These are phyloP conservation scores for Xylaria sp. DNA, from an alignment of 2,329 filamentous ascomycete genomes.

Conservation along the genomic window DNA sequence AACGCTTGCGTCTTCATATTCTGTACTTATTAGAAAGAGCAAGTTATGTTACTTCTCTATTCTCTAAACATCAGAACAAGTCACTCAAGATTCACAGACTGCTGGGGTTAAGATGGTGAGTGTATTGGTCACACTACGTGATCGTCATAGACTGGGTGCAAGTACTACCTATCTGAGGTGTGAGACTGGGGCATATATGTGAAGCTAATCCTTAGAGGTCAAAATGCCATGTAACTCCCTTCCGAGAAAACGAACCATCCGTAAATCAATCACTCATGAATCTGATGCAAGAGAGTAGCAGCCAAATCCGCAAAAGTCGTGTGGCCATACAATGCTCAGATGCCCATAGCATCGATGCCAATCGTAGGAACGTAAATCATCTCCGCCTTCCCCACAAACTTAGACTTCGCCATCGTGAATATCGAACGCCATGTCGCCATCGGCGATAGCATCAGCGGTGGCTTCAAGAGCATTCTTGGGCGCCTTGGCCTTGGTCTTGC, in stretches of 20 bases:
- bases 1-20: background rate
- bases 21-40: background rate
- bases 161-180: slow-evolving; percentile 7
- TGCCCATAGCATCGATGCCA: background rate
- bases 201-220: background rate
- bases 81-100: background rate
- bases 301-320: background rate
- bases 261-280: background rate
- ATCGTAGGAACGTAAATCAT: background rate
- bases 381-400: background rate
- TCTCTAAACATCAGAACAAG: background rate
- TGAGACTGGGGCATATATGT: background rate
- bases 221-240: slow-evolving; percentile 9
- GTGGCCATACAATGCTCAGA: background rate
- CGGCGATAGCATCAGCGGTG: background rate
- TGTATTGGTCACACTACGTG: slow-evolving; percentile 23
- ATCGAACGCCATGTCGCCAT: background rate
- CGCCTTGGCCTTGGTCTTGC: slow-evolving; percentile 16
- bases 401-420: background rate
- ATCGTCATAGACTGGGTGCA: background rate
- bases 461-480: background rate
- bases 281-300: slow-evolving; percentile 12
- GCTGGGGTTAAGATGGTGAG: background rate
- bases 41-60: background rate
- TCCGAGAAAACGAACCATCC: slow-evolving; percentile 1